A percentile compares a stretch with the other conserved stretches of the same genome.
Evolutionary conservation across 2,329 filamentous ascomycete genomes (phyloP).

Genomic region (Diaporthe eres): DNA sequence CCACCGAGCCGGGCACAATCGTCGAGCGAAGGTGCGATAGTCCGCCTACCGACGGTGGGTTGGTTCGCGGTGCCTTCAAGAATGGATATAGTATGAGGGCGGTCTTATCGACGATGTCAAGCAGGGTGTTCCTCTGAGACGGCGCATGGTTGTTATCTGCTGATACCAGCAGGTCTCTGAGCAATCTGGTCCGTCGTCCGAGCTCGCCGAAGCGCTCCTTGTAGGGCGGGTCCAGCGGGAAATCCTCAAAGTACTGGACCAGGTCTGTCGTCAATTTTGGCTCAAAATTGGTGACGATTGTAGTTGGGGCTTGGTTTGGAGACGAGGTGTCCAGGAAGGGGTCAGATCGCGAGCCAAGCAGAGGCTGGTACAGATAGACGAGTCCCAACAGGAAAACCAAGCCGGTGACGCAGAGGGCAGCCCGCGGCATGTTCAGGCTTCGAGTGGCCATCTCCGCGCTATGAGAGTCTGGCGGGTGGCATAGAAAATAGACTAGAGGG

Average conservation of each 20-base stretch:
- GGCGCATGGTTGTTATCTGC: constrained; percentile 33
- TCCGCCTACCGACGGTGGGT: constrained; percentile 36
- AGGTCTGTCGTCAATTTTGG: constrained; percentile 26
- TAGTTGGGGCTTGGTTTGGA: not conserved
- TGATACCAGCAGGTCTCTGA: constrained; percentile 45
- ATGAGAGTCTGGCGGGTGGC: not conserved
- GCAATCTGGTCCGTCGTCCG: constrained; percentile 48
- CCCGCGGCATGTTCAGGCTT: not conserved
- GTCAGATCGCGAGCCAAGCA: not conserved
- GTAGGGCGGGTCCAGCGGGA: constrained; percentile 49
- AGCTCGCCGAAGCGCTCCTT: constrained; percentile 51
- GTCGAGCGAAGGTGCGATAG: constrained; percentile 44
- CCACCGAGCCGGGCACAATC: constrained; percentile 45
- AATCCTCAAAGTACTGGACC: constrained; percentile 47
- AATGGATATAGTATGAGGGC: constrained; percentile 48
- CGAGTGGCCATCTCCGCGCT: not conserved
- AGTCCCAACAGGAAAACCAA: constrained; percentile 3
- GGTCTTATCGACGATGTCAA: constrained; percentile 39
- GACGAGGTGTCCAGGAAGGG: not conserved
- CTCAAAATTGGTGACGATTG: not conserved
- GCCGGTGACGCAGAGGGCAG: not conserved
- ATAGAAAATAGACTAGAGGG: too few relatives aligned
- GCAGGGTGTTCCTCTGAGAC: constrained; percentile 35
- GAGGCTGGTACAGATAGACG: constrained; percentile 13
- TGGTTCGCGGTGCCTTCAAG: constrained; percentile 38